Conservation (phyloP, 768 basidiomycete species). For the Leccinum aurantiacum region DNA sequence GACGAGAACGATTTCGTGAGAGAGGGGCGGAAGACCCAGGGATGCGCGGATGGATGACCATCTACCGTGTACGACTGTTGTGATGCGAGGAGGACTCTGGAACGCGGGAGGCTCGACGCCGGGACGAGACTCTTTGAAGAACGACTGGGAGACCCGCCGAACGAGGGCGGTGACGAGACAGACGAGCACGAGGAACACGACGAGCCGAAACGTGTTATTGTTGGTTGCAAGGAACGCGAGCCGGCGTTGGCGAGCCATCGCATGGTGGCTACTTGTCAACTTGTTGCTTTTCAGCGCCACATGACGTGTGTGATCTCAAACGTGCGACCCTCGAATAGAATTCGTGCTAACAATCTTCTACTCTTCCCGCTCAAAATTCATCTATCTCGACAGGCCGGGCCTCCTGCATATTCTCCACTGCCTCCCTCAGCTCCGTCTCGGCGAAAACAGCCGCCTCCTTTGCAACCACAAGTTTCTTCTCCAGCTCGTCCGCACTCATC, state of each 20-base stretch:
- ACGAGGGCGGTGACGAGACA: constrained; percentile 23
- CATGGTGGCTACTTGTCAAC: constrained; percentile 12
- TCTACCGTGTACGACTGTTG: constrained; percentile 27
- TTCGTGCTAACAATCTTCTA: not conserved
- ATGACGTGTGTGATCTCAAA: not conserved
- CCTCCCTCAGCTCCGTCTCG: constrained; percentile 71
- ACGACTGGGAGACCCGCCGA: constrained; percentile 10
- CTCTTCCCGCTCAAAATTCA: constrained; percentile 24
- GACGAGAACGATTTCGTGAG: constrained; percentile 10
- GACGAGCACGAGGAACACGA: constrained; percentile 25
- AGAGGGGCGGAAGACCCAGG: constrained; percentile 29
- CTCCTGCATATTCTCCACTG: constrained; percentile 66
- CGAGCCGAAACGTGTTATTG: constrained; percentile 13
- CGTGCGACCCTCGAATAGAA: constrained; percentile 1
- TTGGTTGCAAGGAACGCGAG: constrained; percentile 11
- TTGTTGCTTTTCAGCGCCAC: not conserved
- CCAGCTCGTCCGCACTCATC: constrained; percentile 72
- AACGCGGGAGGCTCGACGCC: constrained; percentile 7
- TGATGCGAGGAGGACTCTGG: not conserved
- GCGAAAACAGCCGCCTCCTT: constrained; percentile 71
- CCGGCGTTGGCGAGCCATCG: constrained; percentile 21
- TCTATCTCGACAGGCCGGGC: constrained; percentile 48
- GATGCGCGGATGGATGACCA: constrained; percentile 34
- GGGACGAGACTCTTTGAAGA: not conserved
- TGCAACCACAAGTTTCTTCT: constrained; percentile 68